Base-by-base conservation (phyloP, 177 flowering plant genomes). In the Telopea speciosissima region DNA sequence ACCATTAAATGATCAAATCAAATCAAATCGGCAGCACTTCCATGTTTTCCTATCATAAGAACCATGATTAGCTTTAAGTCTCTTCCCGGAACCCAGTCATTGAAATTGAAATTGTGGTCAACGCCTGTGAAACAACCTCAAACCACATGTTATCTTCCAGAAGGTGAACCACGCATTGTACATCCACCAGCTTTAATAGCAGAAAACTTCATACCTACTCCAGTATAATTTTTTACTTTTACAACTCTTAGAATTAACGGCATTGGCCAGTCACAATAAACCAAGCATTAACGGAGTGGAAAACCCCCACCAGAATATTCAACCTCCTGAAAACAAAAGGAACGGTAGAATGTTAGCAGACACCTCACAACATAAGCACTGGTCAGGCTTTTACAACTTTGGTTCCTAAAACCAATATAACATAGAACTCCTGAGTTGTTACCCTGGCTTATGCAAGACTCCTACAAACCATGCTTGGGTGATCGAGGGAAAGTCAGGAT, bases 251-350 rank as follows among this genome's bases (percentile, higher is more conserved):
- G 54, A 45, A 45, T 45, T 45, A 45, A 45, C 8, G 4, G 40
- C 40, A 13, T 45, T 19, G 61, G 22, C 19, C 61, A 56, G 23
- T n/a, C 61, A 19, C n/a, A 56, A 24, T 8, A 19, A 56, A 19
- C 61, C 19, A 17, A 24, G 65, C 65, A 42, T 77, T 68, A 85
- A 62, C 10, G 71, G 22, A 85, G 72, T 68, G 83, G 83, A 71
- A 89, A 69, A 5, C 91, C 91, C 1, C 94, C 91, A 58, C 91
- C 90, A 5, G 94, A 81, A 78, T 81, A 86, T 78, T 89, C 94
- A 3, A 88, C 85, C 72, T 88, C 91, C 94, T 89, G 84, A 67
- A 59, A 49, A 60, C 25, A 13, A 60, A 11, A 64, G 42, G 68
- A 58, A 60, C 3, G 40, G 25, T 24, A 22, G 13, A 56, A 70